phyloP scores from a whole-genome alignment of 176 grass and related monocot species.

The Rhynchospora breviuscula region DNA sequence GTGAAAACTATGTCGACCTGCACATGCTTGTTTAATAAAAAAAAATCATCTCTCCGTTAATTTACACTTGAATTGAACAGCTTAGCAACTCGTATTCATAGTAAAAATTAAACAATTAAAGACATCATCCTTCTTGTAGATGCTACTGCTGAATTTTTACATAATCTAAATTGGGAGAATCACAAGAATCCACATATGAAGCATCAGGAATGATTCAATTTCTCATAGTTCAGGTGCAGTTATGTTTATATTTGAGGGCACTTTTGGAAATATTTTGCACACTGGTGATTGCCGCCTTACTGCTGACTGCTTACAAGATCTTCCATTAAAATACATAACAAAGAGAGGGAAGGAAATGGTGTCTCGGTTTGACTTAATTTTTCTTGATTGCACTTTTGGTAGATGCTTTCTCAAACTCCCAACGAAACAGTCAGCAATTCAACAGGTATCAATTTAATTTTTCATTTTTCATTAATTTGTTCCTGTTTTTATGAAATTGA shows the following conservation, averaged over 20 bases:
- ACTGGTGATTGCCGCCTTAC: slow-evolving; percentile 76
- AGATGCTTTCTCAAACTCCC: slow-evolving; percentile 75
- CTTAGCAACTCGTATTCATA: background rate
- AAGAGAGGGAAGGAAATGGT: slow-evolving; percentile 62
- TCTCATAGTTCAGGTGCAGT: slow-evolving; percentile 44
- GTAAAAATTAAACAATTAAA: background rate
- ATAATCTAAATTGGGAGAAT: background rate
- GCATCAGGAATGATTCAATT: background rate
- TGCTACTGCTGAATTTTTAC: background rate
- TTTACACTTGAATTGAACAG: background rate
- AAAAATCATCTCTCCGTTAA: background rate
- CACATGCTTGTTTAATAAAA: background rate
- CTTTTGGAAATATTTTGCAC: slow-evolving; percentile 74
- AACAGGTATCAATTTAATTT: slow-evolving; percentile 54
- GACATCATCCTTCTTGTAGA: background rate
- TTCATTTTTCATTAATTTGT: background rate
- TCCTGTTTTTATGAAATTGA: background rate
- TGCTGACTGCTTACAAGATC: slow-evolving; percentile 58
- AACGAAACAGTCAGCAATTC: slow-evolving; percentile 63
- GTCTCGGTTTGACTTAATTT: slow-evolving; percentile 53
- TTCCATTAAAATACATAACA: slow-evolving; percentile 67
- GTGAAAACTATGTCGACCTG: background rate
- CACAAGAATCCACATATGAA: background rate
- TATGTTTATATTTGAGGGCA: slow-evolving; percentile 93
- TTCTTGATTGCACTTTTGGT: slow-evolving; percentile 81